Conservation (phyloP, 2,329 filamentous ascomycete species). For the Balansia obtecta region DNA sequence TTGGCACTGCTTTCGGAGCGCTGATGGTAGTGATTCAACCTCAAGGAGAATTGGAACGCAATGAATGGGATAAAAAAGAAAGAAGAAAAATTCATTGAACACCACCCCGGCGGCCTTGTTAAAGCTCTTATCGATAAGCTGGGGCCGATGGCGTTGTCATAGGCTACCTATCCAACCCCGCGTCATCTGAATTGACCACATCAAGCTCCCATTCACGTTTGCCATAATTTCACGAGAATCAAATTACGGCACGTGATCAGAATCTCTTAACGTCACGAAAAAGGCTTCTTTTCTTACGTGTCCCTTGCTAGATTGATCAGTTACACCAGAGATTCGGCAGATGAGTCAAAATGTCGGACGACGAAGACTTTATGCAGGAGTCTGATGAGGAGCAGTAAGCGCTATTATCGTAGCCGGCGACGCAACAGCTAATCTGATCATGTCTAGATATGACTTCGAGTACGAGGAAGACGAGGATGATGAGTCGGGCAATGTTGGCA, state of each 20-base stretch:
- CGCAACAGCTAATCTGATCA: slow-evolving; percentile 5
- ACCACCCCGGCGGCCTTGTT: too few relatives aligned
- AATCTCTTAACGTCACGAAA: background rate
- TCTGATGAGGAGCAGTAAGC: slow-evolving; percentile 33
- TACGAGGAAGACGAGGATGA: slow-evolving; percentile 91
- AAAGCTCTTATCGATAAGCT: background rate
- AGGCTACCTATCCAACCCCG: background rate
- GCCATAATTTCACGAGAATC: background rate
- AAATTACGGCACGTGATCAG: background rate
- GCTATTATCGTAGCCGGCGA: background rate
- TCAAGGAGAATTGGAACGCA: slow-evolving; percentile 8
- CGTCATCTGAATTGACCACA: background rate
- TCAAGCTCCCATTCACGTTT: background rate
- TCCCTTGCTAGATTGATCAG: background rate
- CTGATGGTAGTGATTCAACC: slow-evolving; percentile 20
- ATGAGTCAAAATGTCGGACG: slow-evolving; percentile 33
- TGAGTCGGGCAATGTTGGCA: slow-evolving; percentile 77
- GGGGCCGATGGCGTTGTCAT: background rate
- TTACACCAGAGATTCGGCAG: too few relatives aligned
- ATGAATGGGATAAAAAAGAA: background rate
- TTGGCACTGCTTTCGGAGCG: slow-evolving; percentile 18
- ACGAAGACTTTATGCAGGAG: slow-evolving; percentile 37
- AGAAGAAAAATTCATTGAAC: background rate
- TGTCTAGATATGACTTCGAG: slow-evolving; percentile 74
- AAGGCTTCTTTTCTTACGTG: background rate